These are phyloP conservation scores for Letharia columbiana DNA, from an alignment of 495 filamentous ascomycete species.

Conservation along the genomic window DNA sequence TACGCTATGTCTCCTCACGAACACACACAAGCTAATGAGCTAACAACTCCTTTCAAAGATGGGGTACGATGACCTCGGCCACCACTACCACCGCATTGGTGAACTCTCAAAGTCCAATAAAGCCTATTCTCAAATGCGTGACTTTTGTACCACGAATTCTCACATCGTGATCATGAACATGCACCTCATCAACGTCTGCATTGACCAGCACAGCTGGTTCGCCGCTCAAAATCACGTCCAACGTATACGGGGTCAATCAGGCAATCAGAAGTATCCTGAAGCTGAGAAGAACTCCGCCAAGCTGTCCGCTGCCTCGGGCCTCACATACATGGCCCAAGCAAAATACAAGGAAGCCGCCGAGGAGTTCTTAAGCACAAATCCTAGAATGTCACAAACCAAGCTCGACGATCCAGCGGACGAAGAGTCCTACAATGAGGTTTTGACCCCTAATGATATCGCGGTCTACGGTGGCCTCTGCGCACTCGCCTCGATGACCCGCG, in stretches of 20 bases:
- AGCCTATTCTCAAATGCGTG: conserved; percentile 64
- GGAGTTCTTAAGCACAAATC: conserved; percentile 53
- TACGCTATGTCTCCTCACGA: conserved; percentile 30
- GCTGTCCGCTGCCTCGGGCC: conserved; percentile 56
- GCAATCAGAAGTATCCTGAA: conserved; percentile 35
- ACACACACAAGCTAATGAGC: neutral
- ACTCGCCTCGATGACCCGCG: conserved; percentile 78
- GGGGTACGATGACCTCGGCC: conserved; percentile 67
- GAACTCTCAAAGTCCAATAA: conserved; percentile 54
- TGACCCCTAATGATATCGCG: conserved; percentile 80
- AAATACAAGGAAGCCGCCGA: conserved; percentile 65
- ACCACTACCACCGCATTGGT: conserved; percentile 57
- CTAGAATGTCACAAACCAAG: conserved; percentile 26
- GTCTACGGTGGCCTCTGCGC: conserved; percentile 87
- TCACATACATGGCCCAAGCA: conserved; percentile 58
- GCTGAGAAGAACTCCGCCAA: conserved; percentile 60
- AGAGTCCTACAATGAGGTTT: conserved; percentile 58
- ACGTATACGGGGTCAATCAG: conserved; percentile 47
- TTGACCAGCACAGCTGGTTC: conserved; percentile 62
- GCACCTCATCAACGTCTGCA: conserved; percentile 55
- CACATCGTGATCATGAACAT: conserved; percentile 65
- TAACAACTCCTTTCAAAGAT: conserved; percentile 41
- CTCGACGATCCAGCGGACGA: conserved; percentile 39
- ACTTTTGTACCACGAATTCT: conserved; percentile 59
- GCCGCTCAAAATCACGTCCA: conserved; percentile 56